Percentiles rank a stretch among this genome's conserved stretches.
Evolutionary conservation across 192 early-diverging fungal species (phyloP).

Genomic region (Fimicolochytrium jonesii): DNA sequence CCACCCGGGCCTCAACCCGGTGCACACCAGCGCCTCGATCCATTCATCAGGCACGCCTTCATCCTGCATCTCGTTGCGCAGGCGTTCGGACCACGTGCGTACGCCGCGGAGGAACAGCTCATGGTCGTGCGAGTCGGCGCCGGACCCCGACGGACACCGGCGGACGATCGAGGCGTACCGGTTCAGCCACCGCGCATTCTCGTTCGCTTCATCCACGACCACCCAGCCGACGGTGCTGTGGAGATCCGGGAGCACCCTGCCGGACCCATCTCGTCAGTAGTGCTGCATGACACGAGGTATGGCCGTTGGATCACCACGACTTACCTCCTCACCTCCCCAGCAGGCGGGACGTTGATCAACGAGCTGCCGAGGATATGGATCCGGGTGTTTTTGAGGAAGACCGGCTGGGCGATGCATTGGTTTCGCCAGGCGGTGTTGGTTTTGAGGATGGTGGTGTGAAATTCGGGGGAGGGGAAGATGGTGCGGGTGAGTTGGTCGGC

Average conservation of each 20-base stretch:
- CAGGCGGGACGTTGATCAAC: constrained; percentile 16
- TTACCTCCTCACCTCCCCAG: not conserved
- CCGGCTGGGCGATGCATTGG: constrained; percentile 14
- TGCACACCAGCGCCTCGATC: constrained; percentile 11
- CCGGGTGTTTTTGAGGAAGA: not conserved
- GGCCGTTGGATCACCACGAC: not conserved
- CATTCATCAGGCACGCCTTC: constrained; percentile 16
- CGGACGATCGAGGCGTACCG: constrained; percentile 2
- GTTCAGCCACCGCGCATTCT: constrained; percentile 17
- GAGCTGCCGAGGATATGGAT: constrained; percentile 25
- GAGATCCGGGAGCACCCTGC: constrained; percentile 1
- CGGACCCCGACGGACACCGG: not conserved
- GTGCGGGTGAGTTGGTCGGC: too few relatives aligned
- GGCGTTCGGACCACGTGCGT: constrained; percentile 18
- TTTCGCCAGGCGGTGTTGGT: constrained; percentile 8
- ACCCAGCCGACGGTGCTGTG: constrained; percentile 11
- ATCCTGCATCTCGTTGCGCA: constrained; percentile 8
- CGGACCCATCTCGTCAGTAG: not conserved
- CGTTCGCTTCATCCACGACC: constrained; percentile 13
- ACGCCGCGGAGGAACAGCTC: constrained; percentile 12
- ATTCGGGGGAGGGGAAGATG: constrained; percentile 18
- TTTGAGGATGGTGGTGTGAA: not conserved
- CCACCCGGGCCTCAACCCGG: constrained; percentile 21
- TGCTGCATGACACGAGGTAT: not conserved
- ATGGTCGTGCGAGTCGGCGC: not conserved